Base-by-base conservation (phyloP, 345 rosid genomes). In the Adansonia digitata region DNA sequence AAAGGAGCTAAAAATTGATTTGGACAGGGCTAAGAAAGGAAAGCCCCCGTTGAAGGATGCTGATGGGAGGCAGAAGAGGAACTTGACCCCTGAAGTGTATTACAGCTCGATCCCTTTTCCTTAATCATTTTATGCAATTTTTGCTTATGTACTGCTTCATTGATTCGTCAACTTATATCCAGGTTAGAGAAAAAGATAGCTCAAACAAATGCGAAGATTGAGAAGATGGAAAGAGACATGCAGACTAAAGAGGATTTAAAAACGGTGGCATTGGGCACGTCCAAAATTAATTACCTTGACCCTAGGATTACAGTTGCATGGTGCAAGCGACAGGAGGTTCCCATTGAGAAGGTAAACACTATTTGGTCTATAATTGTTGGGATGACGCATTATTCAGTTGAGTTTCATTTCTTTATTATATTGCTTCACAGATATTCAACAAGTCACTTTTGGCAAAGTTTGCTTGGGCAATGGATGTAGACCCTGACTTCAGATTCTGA, bases 321-420 rank as follows among this genome's bases (percentile, higher is more conserved):
- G 99, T 95, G 98, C 88, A 95, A 95, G 81, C 88, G 99, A 18
- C 93, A 89, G 40, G 98, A 95, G 69, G 99, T 95, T 78, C 97
- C 99, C 37, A 95, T 95, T 18, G 99, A 93, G 79, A 95, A 93
- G 99, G 99, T 93, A 77, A 86, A 68, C 68, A 22, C 35, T 22
- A 69, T 62, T 18, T 18, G 34, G 70, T 51, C 5, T 48, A 20
- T 4, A 53, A 40, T 60, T 2, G 20, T 20, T 48, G 56, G 51
- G 62, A 59, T 14, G 22, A 17, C 10, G 20, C 46, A 37, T 63
- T 31, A 17, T 1, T 46, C 42, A 27, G 17, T 27, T 7, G 22
- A 46, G 26, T 2, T 34, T 49, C 73, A 49, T 48, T 52, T 49
- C 29, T 7, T n/a, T 49, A 2, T 70, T 71, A 20, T 66, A 20